Evolutionary conservation across 208 protist genomes (phyloP).

Genomic region (Acanthamoeba lugdunensis): DNA sequence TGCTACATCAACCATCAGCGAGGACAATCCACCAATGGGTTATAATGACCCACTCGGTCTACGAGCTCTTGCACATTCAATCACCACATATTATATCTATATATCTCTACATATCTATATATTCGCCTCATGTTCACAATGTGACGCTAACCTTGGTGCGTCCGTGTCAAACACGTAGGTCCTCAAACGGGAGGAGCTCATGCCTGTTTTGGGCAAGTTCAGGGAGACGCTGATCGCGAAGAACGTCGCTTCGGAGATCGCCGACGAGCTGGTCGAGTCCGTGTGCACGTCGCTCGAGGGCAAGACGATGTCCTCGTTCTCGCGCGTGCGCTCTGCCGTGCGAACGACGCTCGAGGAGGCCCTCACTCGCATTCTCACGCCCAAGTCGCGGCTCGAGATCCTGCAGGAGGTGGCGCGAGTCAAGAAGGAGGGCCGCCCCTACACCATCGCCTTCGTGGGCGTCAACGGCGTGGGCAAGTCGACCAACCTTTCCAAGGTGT

Average conservation of each 20-base stretch:
- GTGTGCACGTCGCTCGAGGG: slow-evolving; percentile 92
- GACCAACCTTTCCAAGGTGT: slow-evolving; percentile 97
- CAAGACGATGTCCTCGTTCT: slow-evolving; percentile 92
- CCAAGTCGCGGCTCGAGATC: slow-evolving; percentile 95
- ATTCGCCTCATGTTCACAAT: slow-evolving; percentile 73
- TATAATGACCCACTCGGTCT: background rate
- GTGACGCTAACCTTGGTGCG: no score
- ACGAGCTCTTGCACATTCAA: slow-evolving; percentile 51
- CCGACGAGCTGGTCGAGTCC: slow-evolving; percentile 94
- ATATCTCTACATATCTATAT: slow-evolving; percentile 87
- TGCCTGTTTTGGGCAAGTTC: slow-evolving; percentile 92
- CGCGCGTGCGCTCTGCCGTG: slow-evolving; percentile 85
- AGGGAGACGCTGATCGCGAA: slow-evolving; percentile 95
- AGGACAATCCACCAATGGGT: slow-evolving; percentile 6
- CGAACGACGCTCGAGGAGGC: slow-evolving; percentile 90
- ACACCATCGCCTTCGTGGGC: slow-evolving; percentile 96
- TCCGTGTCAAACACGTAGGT: slow-evolving; percentile 76
- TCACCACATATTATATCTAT: slow-evolving; percentile 87
- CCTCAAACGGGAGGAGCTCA: slow-evolving; percentile 91
- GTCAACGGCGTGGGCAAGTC: slow-evolving; percentile 99
- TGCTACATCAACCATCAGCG: background rate
- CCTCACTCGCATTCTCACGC: slow-evolving; percentile 95
- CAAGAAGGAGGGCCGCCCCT: slow-evolving; percentile 90
- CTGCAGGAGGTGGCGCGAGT: slow-evolving; percentile 91
- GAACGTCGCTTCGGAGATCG: slow-evolving; percentile 97